These are phyloP conservation scores for Arthroderma uncinatum DNA, from an alignment of 2,329 filamentous ascomycete species.

Conservation along the genomic window DNA sequence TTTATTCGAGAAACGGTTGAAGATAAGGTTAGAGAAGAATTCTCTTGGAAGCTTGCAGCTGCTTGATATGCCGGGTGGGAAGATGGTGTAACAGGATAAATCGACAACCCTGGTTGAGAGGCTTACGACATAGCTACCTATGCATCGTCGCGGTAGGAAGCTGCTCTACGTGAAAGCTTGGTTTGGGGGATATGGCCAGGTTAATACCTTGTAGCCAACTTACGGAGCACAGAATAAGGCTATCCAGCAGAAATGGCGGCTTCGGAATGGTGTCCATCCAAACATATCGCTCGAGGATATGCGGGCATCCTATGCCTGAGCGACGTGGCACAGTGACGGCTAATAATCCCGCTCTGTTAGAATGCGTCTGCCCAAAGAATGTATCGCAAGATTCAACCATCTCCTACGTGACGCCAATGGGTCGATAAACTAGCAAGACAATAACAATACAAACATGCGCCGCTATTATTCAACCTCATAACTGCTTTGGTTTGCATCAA, in stretches of 20 bases:
- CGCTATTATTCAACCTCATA: background rate
- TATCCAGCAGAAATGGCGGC: background rate
- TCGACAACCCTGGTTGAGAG: background rate
- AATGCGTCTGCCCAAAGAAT: background rate
- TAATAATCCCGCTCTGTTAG: background rate
- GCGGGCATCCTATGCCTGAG: background rate
- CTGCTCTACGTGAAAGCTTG: background rate
- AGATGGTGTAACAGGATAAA: background rate
- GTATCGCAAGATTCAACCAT: background rate
- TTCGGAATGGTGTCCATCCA: background rate
- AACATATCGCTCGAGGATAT: background rate
- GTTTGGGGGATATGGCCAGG: no score
- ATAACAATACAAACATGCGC: background rate
- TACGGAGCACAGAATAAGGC: background rate
- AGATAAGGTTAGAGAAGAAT: slow-evolving; percentile 39
- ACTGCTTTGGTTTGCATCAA: no score
- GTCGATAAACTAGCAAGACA: background rate
- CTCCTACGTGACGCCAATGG: background rate
- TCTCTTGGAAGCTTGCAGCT: slow-evolving; percentile 30
- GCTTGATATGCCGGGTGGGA: slow-evolving; percentile 19
- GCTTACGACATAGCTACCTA: background rate
- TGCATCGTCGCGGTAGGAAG: background rate
- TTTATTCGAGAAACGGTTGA: slow-evolving; percentile 54
- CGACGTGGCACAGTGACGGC: background rate
- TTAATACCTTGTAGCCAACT: background rate